phyloP scores from a whole-genome alignment of 139 green algal genomes.

The Micractinium sp. region DNA sequence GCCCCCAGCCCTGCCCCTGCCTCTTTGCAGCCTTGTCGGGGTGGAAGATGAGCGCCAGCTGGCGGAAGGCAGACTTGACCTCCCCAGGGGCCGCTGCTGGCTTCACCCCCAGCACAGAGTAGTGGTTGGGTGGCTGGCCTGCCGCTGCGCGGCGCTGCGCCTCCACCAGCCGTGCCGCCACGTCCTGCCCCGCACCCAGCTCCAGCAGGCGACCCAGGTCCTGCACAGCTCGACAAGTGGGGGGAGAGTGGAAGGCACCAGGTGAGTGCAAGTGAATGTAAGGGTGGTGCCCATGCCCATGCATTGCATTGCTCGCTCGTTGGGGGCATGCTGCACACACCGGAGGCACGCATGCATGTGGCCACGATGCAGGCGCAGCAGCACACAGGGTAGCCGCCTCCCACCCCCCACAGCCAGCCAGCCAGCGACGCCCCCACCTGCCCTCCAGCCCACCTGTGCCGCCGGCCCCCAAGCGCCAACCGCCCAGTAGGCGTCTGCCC shows the following conservation, averaged over 20 bases:
- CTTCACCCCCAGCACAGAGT: conserved; percentile 42
- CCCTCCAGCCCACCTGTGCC: conserved; percentile 22
- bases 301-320: no score
- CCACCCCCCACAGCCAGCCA: no score
- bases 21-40: neutral
- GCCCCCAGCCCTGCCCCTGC: neutral
- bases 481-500: conserved; percentile 50
- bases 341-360: neutral
- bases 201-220: conserved; percentile 4
- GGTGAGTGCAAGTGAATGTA: neutral
- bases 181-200: conserved; percentile 35
- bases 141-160: neutral
- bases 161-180: conserved; percentile 5
- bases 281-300: no score
- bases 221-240: neutral
- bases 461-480: conserved; percentile 36
- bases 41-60: conserved; percentile 64
- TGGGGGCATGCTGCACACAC: neutral
- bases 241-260: neutral
- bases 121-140: conserved; percentile 9
- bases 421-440: no score
- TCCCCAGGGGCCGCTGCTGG: conserved; percentile 49
- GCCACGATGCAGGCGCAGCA: neutral
- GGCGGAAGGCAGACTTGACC: conserved; percentile 87
- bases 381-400: no score